A percentile compares a stretch with the other conserved stretches of the same genome.
Evolutionary conservation across 176 grass and related monocot genomes (phyloP).

Genomic region (Puccinellia tenuiflora): DNA sequence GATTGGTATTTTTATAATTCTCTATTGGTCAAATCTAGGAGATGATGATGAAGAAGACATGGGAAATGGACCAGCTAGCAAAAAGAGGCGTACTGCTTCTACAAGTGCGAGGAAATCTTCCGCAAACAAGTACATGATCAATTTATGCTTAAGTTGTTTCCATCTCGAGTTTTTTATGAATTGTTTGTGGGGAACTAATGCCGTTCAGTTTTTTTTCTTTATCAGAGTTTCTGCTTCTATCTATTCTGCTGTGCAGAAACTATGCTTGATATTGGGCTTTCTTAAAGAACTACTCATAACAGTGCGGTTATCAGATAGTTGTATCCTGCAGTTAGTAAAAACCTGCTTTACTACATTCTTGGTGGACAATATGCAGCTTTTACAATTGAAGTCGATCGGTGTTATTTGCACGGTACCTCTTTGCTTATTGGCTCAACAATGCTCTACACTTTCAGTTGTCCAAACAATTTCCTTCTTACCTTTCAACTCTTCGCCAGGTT

Average conservation of each 20-base stretch:
- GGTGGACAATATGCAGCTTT: conserved; percentile 90
- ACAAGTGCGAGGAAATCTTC: conserved; percentile 65
- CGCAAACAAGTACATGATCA: conserved; percentile 58
- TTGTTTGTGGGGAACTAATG: conserved; percentile 1
- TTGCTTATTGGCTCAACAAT: conserved; percentile 21
- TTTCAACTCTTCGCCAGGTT: conserved; percentile 52
- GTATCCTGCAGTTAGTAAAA: conserved; percentile 90
- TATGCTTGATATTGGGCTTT: conserved; percentile 93
- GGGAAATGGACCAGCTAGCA: conserved; percentile 68
- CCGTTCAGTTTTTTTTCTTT: conserved; percentile 6
- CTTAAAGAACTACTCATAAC: conserved; percentile 80
- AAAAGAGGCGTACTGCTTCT: conserved; percentile 65
- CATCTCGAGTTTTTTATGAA: conserved; percentile 3
- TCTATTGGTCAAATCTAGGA: conserved; percentile 46
- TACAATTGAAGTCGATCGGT: conserved; percentile 90
- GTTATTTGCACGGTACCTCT: conserved; percentile 78
- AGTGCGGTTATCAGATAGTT: conserved; percentile 84
- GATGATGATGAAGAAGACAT: conserved; percentile 83
- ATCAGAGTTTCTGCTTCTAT: conserved; percentile 70
- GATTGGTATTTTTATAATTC: conserved; percentile 11
- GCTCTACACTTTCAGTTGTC: conserved; percentile 22
- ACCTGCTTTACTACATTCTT: conserved; percentile 98
- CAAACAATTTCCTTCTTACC: conserved; percentile 32
- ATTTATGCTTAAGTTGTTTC: background rate
- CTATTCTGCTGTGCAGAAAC: conserved; percentile 77